Percentiles rank a stretch among this genome's conserved stretches.
phyloP scores from a whole-genome alignment of 2,329 filamentous ascomycete genomes.

The Calonectria leucothoes region DNA sequence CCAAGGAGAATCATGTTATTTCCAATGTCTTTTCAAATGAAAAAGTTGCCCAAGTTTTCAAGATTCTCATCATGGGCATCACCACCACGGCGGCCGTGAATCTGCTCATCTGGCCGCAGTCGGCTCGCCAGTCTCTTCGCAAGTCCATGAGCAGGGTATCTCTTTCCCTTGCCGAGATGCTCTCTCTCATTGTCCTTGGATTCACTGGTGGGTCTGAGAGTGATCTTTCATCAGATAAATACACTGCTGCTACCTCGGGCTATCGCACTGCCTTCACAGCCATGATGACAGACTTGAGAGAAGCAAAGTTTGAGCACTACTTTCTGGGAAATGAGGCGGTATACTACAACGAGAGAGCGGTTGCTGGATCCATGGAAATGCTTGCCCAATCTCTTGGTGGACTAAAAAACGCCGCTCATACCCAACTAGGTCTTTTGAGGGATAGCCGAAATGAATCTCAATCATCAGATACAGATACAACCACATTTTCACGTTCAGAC shows the following conservation, averaged over 20 bases:
- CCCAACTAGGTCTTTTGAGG: slow-evolving; percentile 73
- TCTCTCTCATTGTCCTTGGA: slow-evolving; percentile 82
- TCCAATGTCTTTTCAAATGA: slow-evolving; percentile 84
- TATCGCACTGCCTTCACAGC: slow-evolving; percentile 76
- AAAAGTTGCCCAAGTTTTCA: slow-evolving; percentile 84
- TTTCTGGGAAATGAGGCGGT: slow-evolving; percentile 82
- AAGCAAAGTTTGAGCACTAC: slow-evolving; percentile 92
- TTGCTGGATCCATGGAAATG: slow-evolving; percentile 86
- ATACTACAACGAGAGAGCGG: slow-evolving; percentile 80
- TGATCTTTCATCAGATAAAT: slow-evolving; percentile 75
- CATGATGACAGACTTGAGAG: slow-evolving; percentile 81
- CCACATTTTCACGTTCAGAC: slow-evolving; percentile 18
- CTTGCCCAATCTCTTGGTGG: slow-evolving; percentile 91
- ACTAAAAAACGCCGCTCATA: slow-evolving; percentile 86
- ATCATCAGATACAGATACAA: background rate
- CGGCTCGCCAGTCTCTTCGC: slow-evolving; percentile 78
- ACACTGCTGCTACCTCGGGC: slow-evolving; percentile 68
- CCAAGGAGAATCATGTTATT: slow-evolving; percentile 90
- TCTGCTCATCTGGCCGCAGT: slow-evolving; percentile 80
- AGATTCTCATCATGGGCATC: slow-evolving; percentile 84
- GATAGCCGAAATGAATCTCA: background rate
- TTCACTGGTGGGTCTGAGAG: slow-evolving; percentile 87
- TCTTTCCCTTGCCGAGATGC: slow-evolving; percentile 81
- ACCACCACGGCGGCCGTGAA: slow-evolving; percentile 77
- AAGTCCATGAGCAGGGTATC: slow-evolving; percentile 79